Percentiles rank a stretch among this genome's conserved stretches.
Conservation (phyloP, 2,329 filamentous ascomycete species). For the Ophiostoma sp. region DNA sequence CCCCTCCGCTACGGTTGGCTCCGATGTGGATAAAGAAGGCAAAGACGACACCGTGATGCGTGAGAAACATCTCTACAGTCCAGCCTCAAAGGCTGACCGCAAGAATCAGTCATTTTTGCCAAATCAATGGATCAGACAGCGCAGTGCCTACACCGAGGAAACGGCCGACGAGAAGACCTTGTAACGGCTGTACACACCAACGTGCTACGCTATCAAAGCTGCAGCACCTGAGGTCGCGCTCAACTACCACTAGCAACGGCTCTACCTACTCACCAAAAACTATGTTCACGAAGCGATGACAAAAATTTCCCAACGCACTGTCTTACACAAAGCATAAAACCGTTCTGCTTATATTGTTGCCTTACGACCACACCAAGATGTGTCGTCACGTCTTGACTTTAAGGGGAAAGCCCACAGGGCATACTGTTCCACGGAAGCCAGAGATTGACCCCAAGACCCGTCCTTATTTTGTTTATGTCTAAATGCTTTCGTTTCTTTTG, state of each 20-base stretch:
- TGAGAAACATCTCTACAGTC: neutral
- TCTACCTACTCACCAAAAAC: neutral
- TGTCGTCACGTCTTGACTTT: too few relatives aligned
- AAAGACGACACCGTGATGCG: neutral
- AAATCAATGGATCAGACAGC: neutral
- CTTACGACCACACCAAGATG: too few relatives aligned
- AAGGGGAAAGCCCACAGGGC: too few relatives aligned
- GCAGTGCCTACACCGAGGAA: neutral
- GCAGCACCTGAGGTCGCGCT: too few relatives aligned
- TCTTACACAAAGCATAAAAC: neutral
- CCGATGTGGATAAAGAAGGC: neutral
- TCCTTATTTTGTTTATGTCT: too few relatives aligned
- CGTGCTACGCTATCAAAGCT: too few relatives aligned
- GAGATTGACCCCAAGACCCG: too few relatives aligned
- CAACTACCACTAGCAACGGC: neutral
- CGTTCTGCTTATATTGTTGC: too few relatives aligned
- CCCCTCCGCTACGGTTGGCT: neutral
- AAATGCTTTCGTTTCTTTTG: too few relatives aligned
- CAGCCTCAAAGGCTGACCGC: neutral
- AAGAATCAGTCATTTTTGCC: neutral
- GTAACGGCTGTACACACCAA: neutral
- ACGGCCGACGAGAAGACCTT: neutral
- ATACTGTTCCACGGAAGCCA: too few relatives aligned
- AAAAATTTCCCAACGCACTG: neutral
- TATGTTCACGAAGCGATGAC: neutral